Base-by-base conservation (phyloP, 306 rosid genomes). In the Benincasa hispida region DNA sequence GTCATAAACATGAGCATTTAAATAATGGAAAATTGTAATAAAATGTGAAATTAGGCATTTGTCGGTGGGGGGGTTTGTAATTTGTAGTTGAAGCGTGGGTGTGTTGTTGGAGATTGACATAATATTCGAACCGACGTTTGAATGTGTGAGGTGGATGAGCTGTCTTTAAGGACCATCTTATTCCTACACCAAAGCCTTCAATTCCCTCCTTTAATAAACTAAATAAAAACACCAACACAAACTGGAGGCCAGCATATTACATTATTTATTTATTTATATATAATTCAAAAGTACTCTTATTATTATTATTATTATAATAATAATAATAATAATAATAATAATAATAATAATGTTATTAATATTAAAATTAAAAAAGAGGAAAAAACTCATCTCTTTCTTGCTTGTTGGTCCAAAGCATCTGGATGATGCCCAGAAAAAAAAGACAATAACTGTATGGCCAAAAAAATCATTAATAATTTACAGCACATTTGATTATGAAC, bases 61-160 rank as follows among this genome's bases (percentile, higher is more conserved):
- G 75, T 70, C 75, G 75, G 75, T 70, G 75, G 57, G 22, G 19
- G n/a, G n/a, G n/a, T n/a, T n/a, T n/a, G n/a, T n/a, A n/a, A 4
- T 2, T 69, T 69, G 35, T 10, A 66, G 4, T 10, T 19, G 51
- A 37, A 67, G 70, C 10, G 47, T 62, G 22, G 51, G 10, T n/a
- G 11, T 37, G 53, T 37, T 66, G 47, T 41, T 41, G 34, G 55
- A 57, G 15, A 66, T 19, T 10, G 70, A 48, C 59, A 48, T 72
- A 72, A 72, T 72, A 50, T 72, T 50, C 18, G 45, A 72, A 72
- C 61, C 76, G 76, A 72, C 61, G 25, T 72, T 72, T 50, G 47
- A 39, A 50, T 18, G 28, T 72, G 5, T 72, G 13, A 48, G 19
- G 39, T 51, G 76, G 60, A 19, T 72, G 76, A 72, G 76, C 76